Percentiles rank a stretch among this genome's conserved stretches.
Conservation (phyloP, 306 rosid species). For the Lathyrus aphaca region DNA sequence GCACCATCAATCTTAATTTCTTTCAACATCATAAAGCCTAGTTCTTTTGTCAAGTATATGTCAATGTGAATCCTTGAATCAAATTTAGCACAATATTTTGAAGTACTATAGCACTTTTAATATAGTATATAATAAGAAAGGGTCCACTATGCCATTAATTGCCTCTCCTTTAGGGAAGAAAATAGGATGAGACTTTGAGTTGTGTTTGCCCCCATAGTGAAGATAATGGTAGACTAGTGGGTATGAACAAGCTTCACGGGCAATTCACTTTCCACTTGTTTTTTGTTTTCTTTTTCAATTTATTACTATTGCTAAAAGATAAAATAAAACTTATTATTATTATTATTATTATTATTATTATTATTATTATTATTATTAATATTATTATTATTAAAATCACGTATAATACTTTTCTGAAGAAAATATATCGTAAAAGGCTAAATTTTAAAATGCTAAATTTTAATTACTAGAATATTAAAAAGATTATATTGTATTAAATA, state of each 20-base stretch:
- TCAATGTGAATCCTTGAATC: constrained; percentile 27
- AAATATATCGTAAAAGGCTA: too few species aligned
- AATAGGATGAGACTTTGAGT: neutral
- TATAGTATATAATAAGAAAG: neutral
- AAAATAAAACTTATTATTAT: too few species aligned
- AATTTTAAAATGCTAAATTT: too few species aligned
- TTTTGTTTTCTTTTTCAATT: constrained; percentile 23
- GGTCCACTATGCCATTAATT: neutral
- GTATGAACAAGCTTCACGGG: neutral
- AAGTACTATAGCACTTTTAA: neutral
- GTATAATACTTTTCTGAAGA: too few species aligned
- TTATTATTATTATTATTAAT: too few species aligned
- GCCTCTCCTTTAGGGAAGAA: neutral
- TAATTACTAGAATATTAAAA: too few species aligned
- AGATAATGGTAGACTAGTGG: neutral
- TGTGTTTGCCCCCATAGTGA: neutral
- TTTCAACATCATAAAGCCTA: neutral
- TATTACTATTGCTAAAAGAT: neutral
- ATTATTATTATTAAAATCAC: too few species aligned
- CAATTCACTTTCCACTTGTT: constrained; percentile 35
- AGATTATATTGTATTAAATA: too few species aligned
- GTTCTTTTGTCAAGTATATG: neutral
- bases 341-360: too few species aligned
- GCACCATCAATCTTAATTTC: neutral
- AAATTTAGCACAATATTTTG: neutral